Evolutionary conservation across 1,139 yeast species (phyloP), one percentile per base, ranked within the genome.

Genomic region (Zhuliangozyma parablackwelliae): DNA sequence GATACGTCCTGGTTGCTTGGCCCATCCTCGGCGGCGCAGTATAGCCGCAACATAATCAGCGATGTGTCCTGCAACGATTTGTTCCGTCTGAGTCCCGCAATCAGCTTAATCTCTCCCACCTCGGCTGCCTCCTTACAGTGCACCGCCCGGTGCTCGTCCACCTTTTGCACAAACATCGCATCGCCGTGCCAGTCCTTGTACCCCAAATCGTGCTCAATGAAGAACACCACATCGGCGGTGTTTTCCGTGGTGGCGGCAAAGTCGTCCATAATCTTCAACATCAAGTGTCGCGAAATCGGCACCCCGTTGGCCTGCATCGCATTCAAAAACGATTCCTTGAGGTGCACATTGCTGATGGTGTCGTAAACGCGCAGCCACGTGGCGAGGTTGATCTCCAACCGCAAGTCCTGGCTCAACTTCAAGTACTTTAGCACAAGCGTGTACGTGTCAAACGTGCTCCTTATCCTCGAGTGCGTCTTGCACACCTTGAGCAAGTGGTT

Each of bases 321-420:
- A 37, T 63, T 60, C 26, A 69, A 52, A 35, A 63, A 65, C 30
- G 53, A 42, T 41, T 70, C 75, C 35, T 66, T 63, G 23, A 69
- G 46, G 35, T 64, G 65, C 2, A 65, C 55, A 40, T 68, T 69
- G 37, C 50, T 51, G 29, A 69, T 61, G 43, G 67, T 57, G 38
- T 64, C 69, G 44, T 69, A 70, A 10, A 70, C 51, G 31, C 72
- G 46, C 35, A 54, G 57, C 57, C 65, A 68, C 1, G 74, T 69
- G 7, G 57, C 49, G 37, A 69, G 50, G 45, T 68, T 57, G 27
- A 60, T 54, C n/a, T 54, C 51, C n/a, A 69, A 42, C n/a, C 48
- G 52, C 34, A 62, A 49, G 5, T 50, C 42, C 33, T 54, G 47
- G 33, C 63, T 50, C 21, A 69, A 45, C 34, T 49, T 48, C 30